Evolutionary conservation across 768 basidiomycete species (phyloP), one percentile per base, ranked within the genome.

Genomic region (Phaeotremella fagi): DNA sequence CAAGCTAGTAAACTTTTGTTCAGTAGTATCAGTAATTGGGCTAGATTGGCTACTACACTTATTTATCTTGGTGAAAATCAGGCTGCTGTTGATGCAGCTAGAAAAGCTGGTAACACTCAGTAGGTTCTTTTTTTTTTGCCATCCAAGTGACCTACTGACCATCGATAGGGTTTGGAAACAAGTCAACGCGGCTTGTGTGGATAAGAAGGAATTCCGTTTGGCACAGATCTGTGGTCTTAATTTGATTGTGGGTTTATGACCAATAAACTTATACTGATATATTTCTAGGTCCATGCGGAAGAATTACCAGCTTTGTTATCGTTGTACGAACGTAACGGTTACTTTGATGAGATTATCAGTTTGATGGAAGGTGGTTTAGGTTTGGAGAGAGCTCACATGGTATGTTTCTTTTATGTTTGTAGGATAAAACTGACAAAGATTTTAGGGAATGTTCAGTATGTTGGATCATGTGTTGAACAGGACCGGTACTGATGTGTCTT

Each of bases 201-300:
- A 95, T 78, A 98, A 98, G 79, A 78, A 81, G 50, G 95, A 99
- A 73, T 98, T 98, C 83, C 86, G 91, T 55, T 75, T 98, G 75
- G 94, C 95, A 28, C 92, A 98, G 82, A 98, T 99, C 68, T 98
- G 94, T 72, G 95, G 92, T 82, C 84, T 98, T 60, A 88, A 99
- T 73, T 87, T 99, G 68, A 85, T 99, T 58, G 95, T 99, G 23
- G 90, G 97, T 75, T 74, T 73, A 48, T n/a, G 42, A 50, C 27
- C 23, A 18, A 38, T 11, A 12, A 24, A 35, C 37, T 12, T 9
- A 18, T 42, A n/a, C 25, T 28, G 5, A 43, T 14, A 0, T 35
- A 15, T 28, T 24, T 28, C 1, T 48, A 63, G 63, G 59, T 66
- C 12, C 70, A 70, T 51, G 69, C 70, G 18, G 68, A 70, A 57